Base-by-base conservation (phyloP, 768 basidiomycete genomes). In the Pisolithus sp. region DNA sequence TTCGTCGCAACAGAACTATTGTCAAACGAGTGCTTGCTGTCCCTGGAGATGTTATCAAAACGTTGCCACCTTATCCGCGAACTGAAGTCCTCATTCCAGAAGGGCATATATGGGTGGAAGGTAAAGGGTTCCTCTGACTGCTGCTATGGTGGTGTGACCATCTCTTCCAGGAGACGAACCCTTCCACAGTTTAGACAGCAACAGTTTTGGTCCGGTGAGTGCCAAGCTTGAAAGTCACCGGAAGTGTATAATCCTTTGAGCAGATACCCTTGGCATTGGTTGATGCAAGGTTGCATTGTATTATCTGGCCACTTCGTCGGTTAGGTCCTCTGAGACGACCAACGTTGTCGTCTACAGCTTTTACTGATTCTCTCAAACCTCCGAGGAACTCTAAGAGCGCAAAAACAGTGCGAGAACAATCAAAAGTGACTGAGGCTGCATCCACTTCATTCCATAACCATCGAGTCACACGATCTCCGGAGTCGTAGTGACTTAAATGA, bases 101-200 rank as follows among this genome's bases (percentile, higher is more conserved):
- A 58, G 84, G 84, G 1, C 81, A 87, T 53, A 72, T 81, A 38
- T 89, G 87, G 87, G 75, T 89, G 47, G 86, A 89, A 77, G 86
- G 84, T 81, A 48, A 47, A 71, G 23, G 3, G 26, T 28, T 53
- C 9, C 20, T 64, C 30, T 62, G 57, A 30, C 60, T 62, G 24
- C 40, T 59, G 5, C 67, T 53, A 24, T 24, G 21, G 49, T 46
- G 38, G 17, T 28, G 45, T 44, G 49, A 48, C 46, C 7, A 30
- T 24, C 8, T 21, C 34, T 18, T 41, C 37, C 31, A 85, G 85
- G 85, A 7, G 85, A 87, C 53, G 82, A 86, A 60, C 73, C 76
- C 5, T 83, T 82, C 58, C 74, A 79, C 51, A 85, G 80, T 8
- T 74, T 82, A 49, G 87, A 88, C 59, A 88, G 85, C 69, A 88